These are phyloP conservation scores for Apiospora phragmitis DNA, from an alignment of 2,329 filamentous ascomycete genomes.

Conservation along the genomic window DNA sequence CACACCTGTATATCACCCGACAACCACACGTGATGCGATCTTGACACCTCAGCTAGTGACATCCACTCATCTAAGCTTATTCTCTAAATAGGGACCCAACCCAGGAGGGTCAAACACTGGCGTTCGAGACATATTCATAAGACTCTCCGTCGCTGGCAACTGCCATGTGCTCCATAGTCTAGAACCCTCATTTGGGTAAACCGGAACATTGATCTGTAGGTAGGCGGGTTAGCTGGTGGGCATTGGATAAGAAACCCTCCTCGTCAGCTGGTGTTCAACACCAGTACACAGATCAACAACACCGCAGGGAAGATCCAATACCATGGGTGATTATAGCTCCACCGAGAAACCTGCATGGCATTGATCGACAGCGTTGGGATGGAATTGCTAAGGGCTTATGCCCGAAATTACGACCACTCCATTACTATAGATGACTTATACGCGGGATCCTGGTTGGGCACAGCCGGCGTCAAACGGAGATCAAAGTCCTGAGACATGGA, in stretches of 20 bases:
- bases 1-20: neutral
- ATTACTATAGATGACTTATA: neutral
- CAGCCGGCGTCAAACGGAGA: neutral
- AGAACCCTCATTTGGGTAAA: neutral
- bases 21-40: neutral
- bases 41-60: neutral
- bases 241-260: neutral
- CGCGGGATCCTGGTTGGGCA: neutral
- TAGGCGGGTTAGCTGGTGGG: neutral
- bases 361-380: neutral
- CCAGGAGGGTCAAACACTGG: constrained; percentile 1
- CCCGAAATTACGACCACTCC: neutral
- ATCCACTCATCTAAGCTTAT: neutral
- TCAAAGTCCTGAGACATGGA: constrained; percentile 4
- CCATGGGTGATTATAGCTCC: neutral
- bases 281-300: neutral
- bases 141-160: neutral
- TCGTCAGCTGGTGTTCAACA: neutral
- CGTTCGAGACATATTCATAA: neutral
- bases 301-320: neutral
- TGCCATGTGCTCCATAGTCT: neutral
- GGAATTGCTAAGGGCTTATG: neutral
- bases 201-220: neutral
- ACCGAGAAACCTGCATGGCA: neutral
- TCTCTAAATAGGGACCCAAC: neutral